Base-by-base conservation (phyloP, 1,284 basidiomycete species). In the Tausonia pullulans region DNA sequence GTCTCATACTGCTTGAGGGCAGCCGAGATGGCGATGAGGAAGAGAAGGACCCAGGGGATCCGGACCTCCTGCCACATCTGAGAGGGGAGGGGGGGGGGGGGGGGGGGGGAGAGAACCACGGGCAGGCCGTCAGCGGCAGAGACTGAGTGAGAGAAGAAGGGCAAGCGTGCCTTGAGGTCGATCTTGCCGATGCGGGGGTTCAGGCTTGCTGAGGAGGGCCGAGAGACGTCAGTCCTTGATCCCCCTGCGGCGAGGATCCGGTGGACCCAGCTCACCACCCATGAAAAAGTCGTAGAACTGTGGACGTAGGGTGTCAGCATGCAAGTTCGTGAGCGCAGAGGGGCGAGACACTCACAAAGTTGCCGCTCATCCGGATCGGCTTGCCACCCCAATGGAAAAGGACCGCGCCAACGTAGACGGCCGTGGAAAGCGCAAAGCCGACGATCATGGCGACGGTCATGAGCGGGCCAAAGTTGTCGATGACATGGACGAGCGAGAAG, bases 11-110 rank as follows among this genome's bases (percentile, higher is more conserved):
- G 96, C 79, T 96, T 95, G 79, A 90, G 90, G 27, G 86, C 88
- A 64, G 93, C 95, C 50, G 89, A 94, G 54, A 98, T 84, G 7
- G 91, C 83, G 71, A 98, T 82, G 76, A 95, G 86, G 81, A 98
- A 97, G 14, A 96, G 86, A 64, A 98, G 84, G 27, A 96, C 87
- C 95, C 96, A 98, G 6, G 94, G 93, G 70, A 99, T 90, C 61
- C 96, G 85, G 65, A 99, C 95, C 76, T 98, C 95, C 41, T 91
- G 91, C 85, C 94, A 98, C 94, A 99, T 98, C 81, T 98, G 51
- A 14, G 49, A 43, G 6, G 27, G 52, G 8, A 53, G 16, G 9
- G 52, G 8, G 16, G 14, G 4, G 7, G 8, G 8, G 7, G 27
- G 14, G n/a, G n/a, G n/a, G n/a, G 8, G 13, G 45, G 5, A 13